Evolutionary conservation across 2,329 filamentous ascomycete genomes (phyloP).

Genomic region (Zasmidium citrigriseum): DNA sequence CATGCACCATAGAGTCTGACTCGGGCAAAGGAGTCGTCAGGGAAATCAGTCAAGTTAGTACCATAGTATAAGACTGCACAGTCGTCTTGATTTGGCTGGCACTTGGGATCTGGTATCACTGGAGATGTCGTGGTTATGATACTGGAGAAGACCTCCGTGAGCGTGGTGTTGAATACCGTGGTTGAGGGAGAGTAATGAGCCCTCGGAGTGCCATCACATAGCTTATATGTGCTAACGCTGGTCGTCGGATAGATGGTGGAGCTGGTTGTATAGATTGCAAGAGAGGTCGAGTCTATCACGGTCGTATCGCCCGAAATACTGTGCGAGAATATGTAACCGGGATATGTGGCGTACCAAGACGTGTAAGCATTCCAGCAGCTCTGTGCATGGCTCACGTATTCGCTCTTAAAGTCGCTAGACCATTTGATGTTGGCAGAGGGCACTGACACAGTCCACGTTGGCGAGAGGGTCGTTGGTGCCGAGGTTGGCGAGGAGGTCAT

Average conservation of each 20-base stretch:
- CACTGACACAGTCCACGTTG: constrained; percentile 1
- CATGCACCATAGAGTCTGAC: constrained; percentile 3
- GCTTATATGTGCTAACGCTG: constrained; percentile 13
- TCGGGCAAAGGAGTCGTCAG: constrained; percentile 4
- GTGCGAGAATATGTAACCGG: neutral
- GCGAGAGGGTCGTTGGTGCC: neutral
- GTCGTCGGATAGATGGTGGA: constrained; percentile 10
- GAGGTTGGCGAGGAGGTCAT: neutral
- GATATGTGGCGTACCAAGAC: constrained; percentile 5
- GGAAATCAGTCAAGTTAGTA: constrained; percentile 11
- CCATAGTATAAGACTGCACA: constrained; percentile 21
- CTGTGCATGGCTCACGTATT: constrained; percentile 6
- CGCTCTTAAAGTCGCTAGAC: neutral
- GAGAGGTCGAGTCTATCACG: neutral
- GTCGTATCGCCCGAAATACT: neutral
- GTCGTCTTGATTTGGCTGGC: constrained; percentile 11
- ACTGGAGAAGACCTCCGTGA: neutral
- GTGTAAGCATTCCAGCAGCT: constrained; percentile 14
- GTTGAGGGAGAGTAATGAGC: constrained; percentile 17
- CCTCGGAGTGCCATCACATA: constrained; percentile 24
- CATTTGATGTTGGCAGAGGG: neutral
- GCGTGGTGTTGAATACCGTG: neutral
- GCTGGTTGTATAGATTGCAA: neutral
- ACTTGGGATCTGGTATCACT: constrained; percentile 2
- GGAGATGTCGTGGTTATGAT: constrained; percentile 5